A percentile compares a stretch with the other conserved stretches of the same genome.
Evolutionary conservation across 257 asterid genomes (phyloP).

Genomic region (Linaria vulgaris): DNA sequence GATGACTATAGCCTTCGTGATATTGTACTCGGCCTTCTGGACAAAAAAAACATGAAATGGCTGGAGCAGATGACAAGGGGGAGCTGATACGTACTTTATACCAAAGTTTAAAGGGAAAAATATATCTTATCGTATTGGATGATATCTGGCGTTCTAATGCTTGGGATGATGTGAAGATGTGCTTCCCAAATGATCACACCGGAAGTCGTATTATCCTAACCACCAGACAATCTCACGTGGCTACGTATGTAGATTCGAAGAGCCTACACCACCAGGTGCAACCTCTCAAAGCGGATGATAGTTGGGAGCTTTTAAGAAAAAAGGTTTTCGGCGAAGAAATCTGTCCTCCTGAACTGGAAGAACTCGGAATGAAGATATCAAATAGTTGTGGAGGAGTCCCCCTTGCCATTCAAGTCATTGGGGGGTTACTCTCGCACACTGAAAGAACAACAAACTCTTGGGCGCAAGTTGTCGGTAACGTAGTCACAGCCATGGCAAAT

Average conservation of each 20-base stretch:
- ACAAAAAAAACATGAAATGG: background rate
- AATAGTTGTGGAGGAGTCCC: too few species aligned
- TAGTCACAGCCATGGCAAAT: background rate
- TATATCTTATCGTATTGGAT: background rate
- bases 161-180: background rate
- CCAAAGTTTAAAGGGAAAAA: background rate
- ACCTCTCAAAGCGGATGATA: background rate
- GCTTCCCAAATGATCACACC: constrained; percentile 5
- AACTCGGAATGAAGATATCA: too few species aligned
- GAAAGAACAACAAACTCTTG: too few species aligned
- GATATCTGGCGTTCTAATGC: background rate
- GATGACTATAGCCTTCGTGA: too few species aligned
- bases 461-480: background rate
- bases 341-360: too few species aligned
- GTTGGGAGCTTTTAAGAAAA: too few species aligned
- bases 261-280: background rate
- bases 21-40: background rate
- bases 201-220: too few species aligned
- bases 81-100: background rate
- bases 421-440: too few species aligned
- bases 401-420: too few species aligned
- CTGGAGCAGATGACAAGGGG: background rate
- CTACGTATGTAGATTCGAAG: background rate
- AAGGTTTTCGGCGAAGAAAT: too few species aligned
- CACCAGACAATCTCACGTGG: too few species aligned